Evolutionary conservation across 352 stramenopile genomes (phyloP).

Genomic region (Phytophthora sansomeana): DNA sequence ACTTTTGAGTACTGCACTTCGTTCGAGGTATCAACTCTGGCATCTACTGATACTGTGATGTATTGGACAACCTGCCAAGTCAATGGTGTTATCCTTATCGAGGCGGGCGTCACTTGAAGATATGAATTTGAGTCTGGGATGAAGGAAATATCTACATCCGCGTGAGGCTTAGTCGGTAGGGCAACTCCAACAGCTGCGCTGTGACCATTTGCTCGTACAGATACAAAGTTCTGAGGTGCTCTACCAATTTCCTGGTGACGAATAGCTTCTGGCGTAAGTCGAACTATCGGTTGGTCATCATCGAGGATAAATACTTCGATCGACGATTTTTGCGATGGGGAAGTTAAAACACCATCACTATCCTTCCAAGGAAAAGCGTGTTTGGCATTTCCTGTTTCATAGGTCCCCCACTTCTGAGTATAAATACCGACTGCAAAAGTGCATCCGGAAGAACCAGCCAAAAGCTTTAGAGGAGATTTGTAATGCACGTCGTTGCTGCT

Average conservation of each 20-base stretch:
- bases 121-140: constrained; percentile 28
- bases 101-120: constrained; percentile 37
- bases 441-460: constrained; percentile 28
- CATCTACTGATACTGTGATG: constrained; percentile 35
- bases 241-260: constrained; percentile 36
- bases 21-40: constrained; percentile 3
- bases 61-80: constrained; percentile 40
- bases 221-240: constrained; percentile 45
- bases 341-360: constrained; percentile 55
- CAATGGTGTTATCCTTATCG: constrained; percentile 37
- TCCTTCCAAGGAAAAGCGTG: constrained; percentile 65
- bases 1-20: constrained; percentile 42
- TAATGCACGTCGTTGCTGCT: constrained; percentile 56
- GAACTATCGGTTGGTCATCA: constrained; percentile 53
- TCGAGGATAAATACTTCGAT: constrained; percentile 62
- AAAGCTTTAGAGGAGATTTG: constrained; percentile 40
- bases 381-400: constrained; percentile 61
- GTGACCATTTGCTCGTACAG: constrained; percentile 51
- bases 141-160: constrained; percentile 49
- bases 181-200: constrained; percentile 47
- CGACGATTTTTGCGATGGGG: constrained; percentile 27
- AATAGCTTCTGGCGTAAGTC: constrained; percentile 45
- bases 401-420: constrained; percentile 53
- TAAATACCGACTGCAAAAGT: constrained; percentile 56
- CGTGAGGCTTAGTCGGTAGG: constrained; percentile 50